These are phyloP conservation scores for Cryptomeria japonica DNA, from an alignment of 75 land plant species.

Conservation along the genomic window DNA sequence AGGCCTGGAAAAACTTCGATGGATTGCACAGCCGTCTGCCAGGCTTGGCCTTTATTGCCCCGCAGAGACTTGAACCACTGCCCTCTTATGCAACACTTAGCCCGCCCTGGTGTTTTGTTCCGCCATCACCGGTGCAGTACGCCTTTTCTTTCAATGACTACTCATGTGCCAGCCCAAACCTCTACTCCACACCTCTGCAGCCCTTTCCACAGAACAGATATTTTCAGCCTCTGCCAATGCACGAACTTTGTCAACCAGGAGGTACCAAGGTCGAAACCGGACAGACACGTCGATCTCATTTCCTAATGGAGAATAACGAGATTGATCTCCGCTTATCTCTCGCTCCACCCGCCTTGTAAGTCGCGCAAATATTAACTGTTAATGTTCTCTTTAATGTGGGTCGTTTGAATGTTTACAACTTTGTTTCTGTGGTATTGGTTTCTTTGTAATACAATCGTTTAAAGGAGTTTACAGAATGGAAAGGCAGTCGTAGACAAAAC, in stretches of 20 bases:
- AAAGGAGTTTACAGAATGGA: too few species aligned
- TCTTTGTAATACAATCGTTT: too few species aligned
- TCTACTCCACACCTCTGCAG: neutral
- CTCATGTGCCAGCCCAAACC: neutral
- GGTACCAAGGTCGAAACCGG: neutral
- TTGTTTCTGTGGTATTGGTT: too few species aligned
- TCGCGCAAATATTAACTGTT: neutral
- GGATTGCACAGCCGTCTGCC: neutral
- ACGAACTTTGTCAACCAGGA: neutral
- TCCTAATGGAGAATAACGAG: neutral
- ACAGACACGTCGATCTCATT: neutral
- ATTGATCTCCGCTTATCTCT: neutral
- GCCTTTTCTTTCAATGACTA: neutral
- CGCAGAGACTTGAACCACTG: neutral
- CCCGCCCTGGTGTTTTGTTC: neutral
- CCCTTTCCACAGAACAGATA: neutral
- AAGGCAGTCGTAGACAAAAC: too few species aligned
- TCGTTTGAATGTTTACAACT: too few species aligned
- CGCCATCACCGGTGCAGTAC: neutral
- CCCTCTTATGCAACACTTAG: neutral
- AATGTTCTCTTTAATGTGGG: neutral
- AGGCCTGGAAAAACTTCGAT: constrained; percentile 10
- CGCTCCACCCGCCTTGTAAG: neutral
- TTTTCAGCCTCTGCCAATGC: neutral
- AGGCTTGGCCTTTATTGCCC: neutral